phyloP scores from a whole-genome alignment of 1,284 basidiomycete genomes.

The Vanrija pseudolonga region DNA sequence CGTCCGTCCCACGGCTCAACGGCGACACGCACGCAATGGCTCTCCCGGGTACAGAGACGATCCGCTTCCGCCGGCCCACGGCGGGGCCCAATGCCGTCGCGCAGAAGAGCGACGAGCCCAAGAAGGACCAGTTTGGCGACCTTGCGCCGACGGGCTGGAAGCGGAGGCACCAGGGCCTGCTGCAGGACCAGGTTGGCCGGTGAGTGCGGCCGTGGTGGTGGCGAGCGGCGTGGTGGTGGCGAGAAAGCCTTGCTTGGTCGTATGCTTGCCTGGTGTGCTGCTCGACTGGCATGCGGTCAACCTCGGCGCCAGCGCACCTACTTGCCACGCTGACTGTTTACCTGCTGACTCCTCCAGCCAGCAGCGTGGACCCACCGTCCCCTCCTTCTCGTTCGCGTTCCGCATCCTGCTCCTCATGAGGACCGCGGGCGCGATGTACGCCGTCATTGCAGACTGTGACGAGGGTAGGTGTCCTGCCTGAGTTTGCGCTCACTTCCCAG shows the following conservation, averaged over 20 bases:
- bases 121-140: constrained; percentile 43
- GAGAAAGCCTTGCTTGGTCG: not conserved
- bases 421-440: constrained; percentile 86
- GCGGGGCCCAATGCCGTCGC: constrained; percentile 35
- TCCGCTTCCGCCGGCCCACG: constrained; percentile 46
- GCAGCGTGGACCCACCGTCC: constrained; percentile 64
- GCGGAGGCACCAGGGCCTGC: constrained; percentile 44
- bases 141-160: constrained; percentile 42
- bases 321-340: not conserved
- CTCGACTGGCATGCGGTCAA: not conserved
- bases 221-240: no score
- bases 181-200: constrained; percentile 47
- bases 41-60: constrained; percentile 44
- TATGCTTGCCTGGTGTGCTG: not conserved
- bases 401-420: constrained; percentile 78
- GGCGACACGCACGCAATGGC: constrained; percentile 8
- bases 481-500: constrained; percentile 50
- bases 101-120: constrained; percentile 14
- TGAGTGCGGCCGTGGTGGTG: constrained; percentile 16
- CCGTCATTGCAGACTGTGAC: constrained; percentile 94
- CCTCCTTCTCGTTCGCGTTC: constrained; percentile 75
- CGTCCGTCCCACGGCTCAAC: not conserved
- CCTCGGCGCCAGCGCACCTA: not conserved
- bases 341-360: constrained; percentile 22
- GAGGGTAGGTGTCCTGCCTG: constrained; percentile 62